phyloP scores from a whole-genome alignment of 176 grass and related monocot genomes.

The Cymbopogon citratus region DNA sequence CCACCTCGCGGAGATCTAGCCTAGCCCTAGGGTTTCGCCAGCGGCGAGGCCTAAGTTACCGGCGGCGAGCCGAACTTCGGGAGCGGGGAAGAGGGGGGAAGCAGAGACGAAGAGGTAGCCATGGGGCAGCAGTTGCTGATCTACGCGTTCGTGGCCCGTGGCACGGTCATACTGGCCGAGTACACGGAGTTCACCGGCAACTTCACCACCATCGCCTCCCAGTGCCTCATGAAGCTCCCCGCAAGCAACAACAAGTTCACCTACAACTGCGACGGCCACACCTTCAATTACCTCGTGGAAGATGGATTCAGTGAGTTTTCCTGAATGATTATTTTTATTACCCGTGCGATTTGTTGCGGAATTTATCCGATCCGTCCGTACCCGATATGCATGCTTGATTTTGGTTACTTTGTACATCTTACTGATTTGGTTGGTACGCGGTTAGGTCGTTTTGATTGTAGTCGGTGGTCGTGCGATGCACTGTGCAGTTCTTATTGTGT shows the following conservation, averaged over 20 bases:
- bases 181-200: constrained; percentile 94
- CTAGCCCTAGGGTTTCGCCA: constrained; percentile 7
- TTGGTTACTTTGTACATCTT: constrained; percentile 10
- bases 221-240: constrained; percentile 88
- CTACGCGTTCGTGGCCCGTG: constrained; percentile 91
- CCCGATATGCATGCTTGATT: not conserved
- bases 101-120: not conserved
- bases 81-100: not conserved
- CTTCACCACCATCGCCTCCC: constrained; percentile 90
- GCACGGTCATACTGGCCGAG: constrained; percentile 82
- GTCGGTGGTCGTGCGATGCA: not conserved
- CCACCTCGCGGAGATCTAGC: constrained; percentile 19
- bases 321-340: not conserved
- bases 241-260: constrained; percentile 97
- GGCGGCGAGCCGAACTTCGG: constrained; percentile 2
- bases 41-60: not conserved
- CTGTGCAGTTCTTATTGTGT: not conserved
- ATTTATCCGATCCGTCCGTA: not conserved
- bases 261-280: constrained; percentile 89
- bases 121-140: constrained; percentile 97
- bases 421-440: not conserved
- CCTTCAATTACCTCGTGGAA: constrained; percentile 91
- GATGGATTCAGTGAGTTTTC: constrained; percentile 77
- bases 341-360: not conserved
- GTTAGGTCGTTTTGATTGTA: not conserved